Evolutionary conservation across 352 stramenopile species (phyloP), one percentile per base, ranked within the genome.

Genomic region (Globisporangium barbulae): DNA sequence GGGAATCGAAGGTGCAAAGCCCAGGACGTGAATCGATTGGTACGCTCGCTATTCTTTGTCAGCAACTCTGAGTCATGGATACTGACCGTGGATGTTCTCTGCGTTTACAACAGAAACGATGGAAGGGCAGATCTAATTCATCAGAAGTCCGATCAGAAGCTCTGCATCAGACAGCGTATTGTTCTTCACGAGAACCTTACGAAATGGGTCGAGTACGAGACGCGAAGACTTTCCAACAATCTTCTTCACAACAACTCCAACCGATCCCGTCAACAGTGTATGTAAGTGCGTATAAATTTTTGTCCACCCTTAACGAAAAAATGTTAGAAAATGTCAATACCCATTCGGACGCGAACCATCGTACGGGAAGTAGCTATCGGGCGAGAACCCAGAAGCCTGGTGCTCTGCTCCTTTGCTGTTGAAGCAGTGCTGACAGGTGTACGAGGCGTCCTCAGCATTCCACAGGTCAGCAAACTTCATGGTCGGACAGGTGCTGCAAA

Each of bases 41-140:
- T 82, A 67, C 19, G 68, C 62, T 49, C 25, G 10, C 19, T 35
- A 4, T 17, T 39, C 13, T 19, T 64, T 8, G 10, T n/a, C 28
- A 15, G 35, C 2, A 45, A 41, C 22, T 49, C 25, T 54, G 21
- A 42, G 15, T 17, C 19, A 41, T 55, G 13, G 10, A 53, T 45
- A n/a, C 59, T 21, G 7, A 50, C 13, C 41, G 13, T 19, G 4
- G 17, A 39, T 62, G 21, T 41, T 55, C 41, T 56, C 19, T 64
- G 63, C 35, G 65, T 71, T 71, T 49, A 50, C 55, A 37, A 22
- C 56, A 78, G 71, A 78, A 59, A 80, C 74, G n/a, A 88, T 88
- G 79, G 79, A 89, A 65, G 75, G 79, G 7, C 76, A 82, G 30
- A 90, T 90, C 58, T 90, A 75, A 65, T 9, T 21, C n/a, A 2